Percentiles rank a stretch among this genome's conserved stretches.
These are phyloP conservation scores for Mercurialis annua DNA, from an alignment of 345 rosid genomes.

Conservation along the genomic window DNA sequence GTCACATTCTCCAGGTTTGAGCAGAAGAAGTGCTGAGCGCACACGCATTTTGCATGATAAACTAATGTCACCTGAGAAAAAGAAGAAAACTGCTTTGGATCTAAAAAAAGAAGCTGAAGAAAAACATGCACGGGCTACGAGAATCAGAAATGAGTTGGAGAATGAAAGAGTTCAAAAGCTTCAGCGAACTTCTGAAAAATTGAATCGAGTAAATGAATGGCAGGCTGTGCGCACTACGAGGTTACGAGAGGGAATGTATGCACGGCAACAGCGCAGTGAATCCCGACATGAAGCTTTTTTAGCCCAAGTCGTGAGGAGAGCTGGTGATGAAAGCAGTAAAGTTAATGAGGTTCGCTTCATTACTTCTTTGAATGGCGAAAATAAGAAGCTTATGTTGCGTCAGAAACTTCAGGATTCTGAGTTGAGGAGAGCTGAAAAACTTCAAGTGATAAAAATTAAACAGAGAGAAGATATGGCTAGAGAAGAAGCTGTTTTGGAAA, in stretches of 20 bases:
- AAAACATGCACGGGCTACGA: conserved; percentile 73
- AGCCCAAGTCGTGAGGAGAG: conserved; percentile 76
- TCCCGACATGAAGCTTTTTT: conserved; percentile 77
- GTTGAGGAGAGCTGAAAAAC: conserved; percentile 73
- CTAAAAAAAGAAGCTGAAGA: conserved; percentile 72
- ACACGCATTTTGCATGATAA: conserved; percentile 61
- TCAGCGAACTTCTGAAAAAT: conserved; percentile 72
- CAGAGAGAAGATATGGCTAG: conserved; percentile 76
- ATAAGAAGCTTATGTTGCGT: conserved; percentile 69
- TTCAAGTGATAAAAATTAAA: conserved; percentile 59
- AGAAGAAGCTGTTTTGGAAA: conserved; percentile 78
- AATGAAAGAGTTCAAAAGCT: conserved; percentile 70
- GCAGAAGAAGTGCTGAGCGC: conserved; percentile 70
- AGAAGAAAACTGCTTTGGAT: conserved; percentile 66
- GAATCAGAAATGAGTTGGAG: conserved; percentile 70
- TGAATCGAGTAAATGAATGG: conserved; percentile 73
- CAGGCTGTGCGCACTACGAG: conserved; percentile 69
- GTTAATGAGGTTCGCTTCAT: conserved; percentile 81
- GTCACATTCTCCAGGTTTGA: conserved; percentile 60
- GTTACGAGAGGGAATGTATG: conserved; percentile 72
- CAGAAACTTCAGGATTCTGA: conserved; percentile 77
- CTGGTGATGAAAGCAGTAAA: conserved; percentile 84
- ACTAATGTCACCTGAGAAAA: conserved; percentile 74
- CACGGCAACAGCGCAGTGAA: conserved; percentile 73
- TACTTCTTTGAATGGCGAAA: conserved; percentile 76